Percentiles rank a stretch among this genome's conserved stretches.
Conservation (phyloP, 208 protist species). For the Spironucleus salmonicida region DNA sequence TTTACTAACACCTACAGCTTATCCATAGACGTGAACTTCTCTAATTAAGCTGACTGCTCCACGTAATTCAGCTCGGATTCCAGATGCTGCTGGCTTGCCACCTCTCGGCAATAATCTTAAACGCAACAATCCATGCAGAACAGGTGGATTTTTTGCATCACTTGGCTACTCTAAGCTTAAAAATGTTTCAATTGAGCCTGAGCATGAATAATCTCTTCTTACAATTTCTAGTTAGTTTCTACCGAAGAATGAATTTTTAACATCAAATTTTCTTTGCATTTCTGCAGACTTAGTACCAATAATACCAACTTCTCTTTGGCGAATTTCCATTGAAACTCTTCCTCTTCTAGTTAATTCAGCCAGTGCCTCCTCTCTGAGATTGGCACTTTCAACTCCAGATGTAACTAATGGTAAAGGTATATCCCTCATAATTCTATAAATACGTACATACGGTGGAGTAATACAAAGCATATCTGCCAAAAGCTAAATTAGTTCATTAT, state of each 20-base stretch:
- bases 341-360: neutral
- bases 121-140: conserved; percentile 36
- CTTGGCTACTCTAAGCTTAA: conserved; percentile 35
- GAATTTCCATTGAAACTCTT: conserved; percentile 25
- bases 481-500: conserved; percentile 60
- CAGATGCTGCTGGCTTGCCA: too few relatives aligned
- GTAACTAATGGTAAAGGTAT: conserved; percentile 90
- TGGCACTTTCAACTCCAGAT: conserved; percentile 79
- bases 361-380: conserved; percentile 75
- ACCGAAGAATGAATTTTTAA: neutral
- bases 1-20: neutral
- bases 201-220: conserved; percentile 36
- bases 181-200: conserved; percentile 41
- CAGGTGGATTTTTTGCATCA: neutral
- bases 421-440: conserved; percentile 89
- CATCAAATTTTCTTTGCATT: neutral
- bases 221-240: conserved; percentile 29
- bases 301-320: conserved; percentile 41
- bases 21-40: conserved; percentile 46
- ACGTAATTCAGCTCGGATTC: conserved; percentile 17
- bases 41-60: conserved; percentile 32
- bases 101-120: conserved; percentile 16
- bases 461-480: conserved; percentile 71
- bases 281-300: neutral
- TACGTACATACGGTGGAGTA: conserved; percentile 89